Evolutionary conservation across 2,329 filamentous ascomycete species (phyloP), one percentile per base, ranked within the genome.

Genomic region (Didymella pomorum): DNA sequence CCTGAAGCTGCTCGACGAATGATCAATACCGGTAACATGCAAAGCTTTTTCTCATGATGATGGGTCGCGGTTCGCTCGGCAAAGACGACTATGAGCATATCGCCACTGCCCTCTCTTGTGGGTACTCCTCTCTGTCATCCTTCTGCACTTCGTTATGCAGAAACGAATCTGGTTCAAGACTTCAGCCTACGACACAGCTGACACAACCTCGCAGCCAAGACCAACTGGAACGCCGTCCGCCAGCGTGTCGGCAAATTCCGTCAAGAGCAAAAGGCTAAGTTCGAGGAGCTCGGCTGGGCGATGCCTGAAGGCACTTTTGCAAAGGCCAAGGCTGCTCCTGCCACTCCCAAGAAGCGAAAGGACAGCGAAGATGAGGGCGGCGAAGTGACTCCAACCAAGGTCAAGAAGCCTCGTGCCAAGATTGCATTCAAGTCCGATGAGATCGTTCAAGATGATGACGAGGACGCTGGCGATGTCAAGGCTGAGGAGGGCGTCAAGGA

Each of bases 281-380:
- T 20, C 35, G 49, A 53, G 11, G 37, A 49, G 14, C 14, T 58
- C 4, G 49, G 49, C 11, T 58, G 56, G 56, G 49, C 20, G 8
- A 3, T 41, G 0, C 10, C 37, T 4, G 26, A 29, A 1, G 29
- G n/a, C 2, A 14, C 25, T 1, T 4, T 29, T 10, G 46, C 12
- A 4, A 56, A 56, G 41, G 9, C 8, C 8, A 49, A 48, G 43
- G 25, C 42, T 16, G 31, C 16, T n/a, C 23, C 48, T 43, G 49
- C 29, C 6, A 18, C 35, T n/a, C 35, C 33, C 2, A 33, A 18
- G 37, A 58, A 57, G 52, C 23, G 33, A 2, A 46, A 46, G 28
- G 20, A 14, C 4, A 14, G 23, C 28, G 43, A 18, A 5, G 51
- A 23, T 11, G 52, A 18, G 7, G n/a, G 4, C 1, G 35, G 9